Percentiles rank a stretch among this genome's conserved stretches.
Evolutionary conservation across 1,284 basidiomycete genomes (phyloP).

Genomic region (Trichosporon sp.): DNA sequence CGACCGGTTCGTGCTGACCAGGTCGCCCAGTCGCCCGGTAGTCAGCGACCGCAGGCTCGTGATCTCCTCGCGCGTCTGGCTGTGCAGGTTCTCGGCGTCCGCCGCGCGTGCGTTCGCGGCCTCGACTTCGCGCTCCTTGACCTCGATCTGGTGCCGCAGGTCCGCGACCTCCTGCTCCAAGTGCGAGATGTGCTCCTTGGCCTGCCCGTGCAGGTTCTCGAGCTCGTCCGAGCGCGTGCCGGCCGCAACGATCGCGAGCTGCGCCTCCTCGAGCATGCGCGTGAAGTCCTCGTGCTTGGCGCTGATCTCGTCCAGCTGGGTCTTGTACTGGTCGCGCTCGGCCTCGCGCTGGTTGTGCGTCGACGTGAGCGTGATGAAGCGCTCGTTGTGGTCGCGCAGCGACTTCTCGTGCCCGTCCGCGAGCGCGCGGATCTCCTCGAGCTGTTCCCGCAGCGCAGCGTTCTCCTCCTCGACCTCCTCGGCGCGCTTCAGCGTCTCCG

Average conservation of each 20-base stretch:
- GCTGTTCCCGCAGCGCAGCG: constrained; percentile 63
- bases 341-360: constrained; percentile 70
- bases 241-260: constrained; percentile 69
- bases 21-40: constrained; percentile 73
- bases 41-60: constrained; percentile 77
- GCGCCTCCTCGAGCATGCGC: constrained; percentile 77
- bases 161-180: constrained; percentile 73
- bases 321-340: constrained; percentile 64
- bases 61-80: constrained; percentile 82
- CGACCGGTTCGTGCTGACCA: constrained; percentile 77
- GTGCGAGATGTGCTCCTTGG: constrained; percentile 62
- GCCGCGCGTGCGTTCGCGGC: constrained; percentile 60
- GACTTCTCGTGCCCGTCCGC: constrained; percentile 62
- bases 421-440: constrained; percentile 68
- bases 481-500: constrained; percentile 74
- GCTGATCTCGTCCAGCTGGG: constrained; percentile 67
- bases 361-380: constrained; percentile 70
- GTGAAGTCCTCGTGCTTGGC: constrained; percentile 74
- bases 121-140: constrained; percentile 66
- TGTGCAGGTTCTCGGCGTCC: constrained; percentile 79
- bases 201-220: constrained; percentile 66
- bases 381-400: constrained; percentile 73
- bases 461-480: constrained; percentile 78
- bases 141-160: constrained; percentile 70
- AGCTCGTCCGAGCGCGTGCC: constrained; percentile 65